Base-by-base conservation (phyloP, 768 basidiomycete genomes). In the Kwoniella heveanensis region DNA sequence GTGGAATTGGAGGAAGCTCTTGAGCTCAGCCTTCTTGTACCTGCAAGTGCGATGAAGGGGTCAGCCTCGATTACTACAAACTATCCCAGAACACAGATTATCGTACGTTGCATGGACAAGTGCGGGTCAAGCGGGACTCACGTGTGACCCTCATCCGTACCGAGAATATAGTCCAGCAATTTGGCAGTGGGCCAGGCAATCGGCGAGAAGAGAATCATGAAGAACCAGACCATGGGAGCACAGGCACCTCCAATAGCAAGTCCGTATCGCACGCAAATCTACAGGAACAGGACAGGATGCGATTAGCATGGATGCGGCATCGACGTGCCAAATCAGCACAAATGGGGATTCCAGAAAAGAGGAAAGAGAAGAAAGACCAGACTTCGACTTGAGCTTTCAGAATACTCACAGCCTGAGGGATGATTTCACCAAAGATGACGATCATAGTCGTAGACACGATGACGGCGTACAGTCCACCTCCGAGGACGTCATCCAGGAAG, bases 161-260 rank as follows among this genome's bases (percentile, higher is more conserved):
- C 95, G 1, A 98, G 86, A 1, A 88, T 85, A 52, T 80, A 82
- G 76, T 97, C 95, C 30, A 99, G 86, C 0, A 97, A 79, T 65
- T 85, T 87, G 21, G 86, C 85, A 52, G 84, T 84, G 1, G 86
- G 86, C 78, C 84, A 93, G 0, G 92, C 91, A 65, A 94, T 82
- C 4, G 91, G 91, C 9, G 88, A 87, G 58, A 85, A 82, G 25
- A 89, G 70, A 73, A 86, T 88, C 89, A 92, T 91, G 62, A 91
- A 79, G 8, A 73, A 79, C 6, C 88, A 83, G 4, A 92, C 90
- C 63, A 91, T 83, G 0, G 88, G 90, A 0, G 89, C 86, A 62
- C 90, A 90, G 21, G 81, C 83, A 0, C 91, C 90, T 17, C 92
- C 92, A 61, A 94, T 88, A 1, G 85, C 80, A 17, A 93, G 85